A percentile compares a stretch with the other conserved stretches of the same genome.
phyloP scores from a whole-genome alignment of 495 filamentous ascomycete genomes.

The Glutinoglossum americanum region DNA sequence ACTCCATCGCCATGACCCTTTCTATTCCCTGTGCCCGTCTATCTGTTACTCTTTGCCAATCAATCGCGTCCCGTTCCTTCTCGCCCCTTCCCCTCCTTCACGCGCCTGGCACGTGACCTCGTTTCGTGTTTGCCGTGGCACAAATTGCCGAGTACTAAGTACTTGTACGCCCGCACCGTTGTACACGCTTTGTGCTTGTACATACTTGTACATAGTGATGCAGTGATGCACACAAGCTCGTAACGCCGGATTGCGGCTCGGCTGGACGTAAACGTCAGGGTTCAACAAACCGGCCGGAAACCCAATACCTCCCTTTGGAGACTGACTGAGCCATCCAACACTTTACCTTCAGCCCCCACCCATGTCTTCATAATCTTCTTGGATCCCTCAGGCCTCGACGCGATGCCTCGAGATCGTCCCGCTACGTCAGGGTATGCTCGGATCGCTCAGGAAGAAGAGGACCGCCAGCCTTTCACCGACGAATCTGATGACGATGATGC shows the following conservation, averaged over 20 bases:
- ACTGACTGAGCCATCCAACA: too few species aligned
- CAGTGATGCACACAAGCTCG: too few species aligned
- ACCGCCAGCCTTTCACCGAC: slow-evolving; percentile 31
- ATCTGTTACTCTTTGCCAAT: background rate
- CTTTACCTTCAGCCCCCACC: background rate
- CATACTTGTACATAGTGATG: too few species aligned
- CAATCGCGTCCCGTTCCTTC: too few species aligned
- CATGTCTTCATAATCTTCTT: background rate
- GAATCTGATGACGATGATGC: slow-evolving; percentile 39
- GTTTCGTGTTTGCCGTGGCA: too few species aligned
- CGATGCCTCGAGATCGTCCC: slow-evolving; percentile 31
- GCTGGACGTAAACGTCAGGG: background rate
- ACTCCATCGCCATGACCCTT: background rate
- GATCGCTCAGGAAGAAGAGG: slow-evolving; percentile 74
- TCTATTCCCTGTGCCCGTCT: background rate
- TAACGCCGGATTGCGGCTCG: too few species aligned
- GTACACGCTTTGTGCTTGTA: too few species aligned
- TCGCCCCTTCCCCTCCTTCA: too few species aligned
- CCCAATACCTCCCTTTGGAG: too few species aligned
- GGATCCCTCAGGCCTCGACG: background rate
- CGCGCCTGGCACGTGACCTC: background rate
- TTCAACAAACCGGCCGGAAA: background rate
- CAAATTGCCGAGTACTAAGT: too few species aligned
- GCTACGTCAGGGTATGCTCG: slow-evolving; percentile 80
- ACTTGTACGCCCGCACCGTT: too few species aligned